phyloP scores from a whole-genome alignment of 2,329 filamentous ascomycete species.

The Elsinoe fawcettii region DNA sequence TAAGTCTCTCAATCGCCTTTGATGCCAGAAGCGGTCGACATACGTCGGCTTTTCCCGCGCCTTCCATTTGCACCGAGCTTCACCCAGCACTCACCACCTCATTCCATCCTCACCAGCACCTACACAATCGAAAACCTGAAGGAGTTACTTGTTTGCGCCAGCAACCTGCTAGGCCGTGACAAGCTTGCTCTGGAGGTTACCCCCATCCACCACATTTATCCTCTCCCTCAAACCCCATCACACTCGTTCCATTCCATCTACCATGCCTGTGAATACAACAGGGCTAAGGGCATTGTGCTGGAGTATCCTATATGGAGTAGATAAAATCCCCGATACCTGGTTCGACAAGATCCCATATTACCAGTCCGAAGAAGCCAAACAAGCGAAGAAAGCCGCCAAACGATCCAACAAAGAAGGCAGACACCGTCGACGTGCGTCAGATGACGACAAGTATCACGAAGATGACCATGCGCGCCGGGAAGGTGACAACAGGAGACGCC shows the following conservation, averaged over 20 bases:
- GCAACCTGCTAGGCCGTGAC: neutral
- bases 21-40: neutral
- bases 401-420: neutral
- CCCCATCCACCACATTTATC: neutral
- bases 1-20: slow-evolving; percentile 10
- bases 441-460: slow-evolving; percentile 35
- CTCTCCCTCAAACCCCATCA: no score
- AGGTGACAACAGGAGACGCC: slow-evolving; percentile 34
- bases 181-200: neutral
- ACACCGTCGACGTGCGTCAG: slow-evolving; percentile 38
- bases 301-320: slow-evolving; percentile 20
- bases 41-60: slow-evolving; percentile 4
- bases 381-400: slow-evolving; percentile 18
- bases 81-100: neutral
- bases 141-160: slow-evolving; percentile 6
- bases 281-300: slow-evolving; percentile 18
- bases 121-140: neutral
- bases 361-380: slow-evolving; percentile 23
- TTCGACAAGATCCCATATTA: slow-evolving; percentile 34
- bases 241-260: no score
- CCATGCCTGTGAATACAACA: slow-evolving; percentile 16
- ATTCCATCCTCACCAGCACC: neutral
- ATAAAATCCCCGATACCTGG: slow-evolving; percentile 33
- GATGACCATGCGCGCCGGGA: slow-evolving; percentile 41
- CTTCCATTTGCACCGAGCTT: neutral